Evolutionary conservation across 352 stramenopile genomes (phyloP), one percentile per base, ranked within the genome.

Genomic region (Phytophthora tentaculata): DNA sequence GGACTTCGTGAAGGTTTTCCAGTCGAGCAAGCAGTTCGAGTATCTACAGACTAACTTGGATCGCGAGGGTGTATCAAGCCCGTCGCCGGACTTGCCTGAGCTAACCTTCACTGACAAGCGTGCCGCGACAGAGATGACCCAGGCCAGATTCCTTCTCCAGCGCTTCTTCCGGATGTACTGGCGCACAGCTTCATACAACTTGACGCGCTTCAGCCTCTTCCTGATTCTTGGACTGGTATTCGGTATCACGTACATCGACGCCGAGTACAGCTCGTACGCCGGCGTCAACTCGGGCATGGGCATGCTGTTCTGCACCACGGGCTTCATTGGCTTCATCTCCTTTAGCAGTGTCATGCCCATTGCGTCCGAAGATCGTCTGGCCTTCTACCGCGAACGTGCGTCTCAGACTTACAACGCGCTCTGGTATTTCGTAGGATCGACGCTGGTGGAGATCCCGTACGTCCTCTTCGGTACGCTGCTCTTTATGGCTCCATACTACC

Each of bases 361-460:
- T 5, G 80, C 92, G 59, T 76, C 88, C 56, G 70, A 85, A 37
- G 82, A 97, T 39, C 79, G 92, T n/a, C 79, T 84, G 22, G 83
- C 85, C 24, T 98, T 91, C 50, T 97, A 98, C 74, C 74, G 88
- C 16, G 91, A 98, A 62, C 86, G 91, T 22, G 81, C 84, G 9
- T 73, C 83, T 1, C 63, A 88, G 35, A 95, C 93, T 2, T 76
- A 72, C 26, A 76, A 72, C 29, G 57, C 67, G 8, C 22, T 71
- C 12, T 71, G 67, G 67, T 74, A 74, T 29, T 74, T 71, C 17
- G 35, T 75, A 1, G 63, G 20, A 0, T 35, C 59, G 13, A 62
- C 52, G 1, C 52, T 76, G 10, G 59, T 72, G 14, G 68, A 32
- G 28, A 32, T 32, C 28, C 28, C 28, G 28, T 32, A 32, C 28